A percentile compares a stretch with the other conserved stretches of the same genome.
These are phyloP conservation scores for Eremomyces bilateralis DNA, from an alignment of 495 filamentous ascomycete species.

Conservation along the genomic window DNA sequence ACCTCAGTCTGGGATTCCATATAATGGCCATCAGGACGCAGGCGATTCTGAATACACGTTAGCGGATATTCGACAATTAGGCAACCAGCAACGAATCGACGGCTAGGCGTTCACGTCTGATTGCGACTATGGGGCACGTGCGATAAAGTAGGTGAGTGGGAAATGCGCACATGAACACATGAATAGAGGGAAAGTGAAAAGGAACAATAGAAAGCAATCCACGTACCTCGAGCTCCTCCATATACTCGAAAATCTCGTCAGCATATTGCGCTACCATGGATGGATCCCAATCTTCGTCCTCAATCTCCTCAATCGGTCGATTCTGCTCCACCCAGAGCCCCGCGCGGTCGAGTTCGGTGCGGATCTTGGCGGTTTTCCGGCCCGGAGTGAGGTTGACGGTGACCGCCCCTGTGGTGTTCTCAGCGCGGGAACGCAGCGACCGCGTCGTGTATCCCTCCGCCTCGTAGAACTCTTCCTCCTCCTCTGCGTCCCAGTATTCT, in stretches of 20 bases:
- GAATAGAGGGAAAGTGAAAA: slow-evolving; percentile 1
- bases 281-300: slow-evolving; percentile 83
- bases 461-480: slow-evolving; percentile 58
- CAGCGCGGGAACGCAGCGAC: slow-evolving; percentile 48
- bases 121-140: too few species aligned
- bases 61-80: background rate
- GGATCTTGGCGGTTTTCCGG: slow-evolving; percentile 35
- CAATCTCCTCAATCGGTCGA: slow-evolving; percentile 38
- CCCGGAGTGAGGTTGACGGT: slow-evolving; percentile 55
- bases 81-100: background rate
- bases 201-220: too few species aligned
- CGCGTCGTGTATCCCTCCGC: slow-evolving; percentile 64
- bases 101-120: background rate
- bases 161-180: too few species aligned
- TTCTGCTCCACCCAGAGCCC: slow-evolving; percentile 41
- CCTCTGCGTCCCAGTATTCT: slow-evolving; percentile 57
- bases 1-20: slow-evolving; percentile 97
- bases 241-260: slow-evolving; percentile 85
- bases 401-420: slow-evolving; percentile 58
- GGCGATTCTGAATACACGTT: slow-evolving; percentile 31
- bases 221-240: slow-evolving; percentile 73
- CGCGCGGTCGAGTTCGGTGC: slow-evolving; percentile 47
- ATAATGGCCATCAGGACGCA: slow-evolving; percentile 75
- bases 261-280: slow-evolving; percentile 96
- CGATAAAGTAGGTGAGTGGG: too few species aligned